Percentiles rank a stretch among this genome's conserved stretches.
Evolutionary conservation across 1,284 basidiomycete genomes (phyloP).

Genomic region (Amylostereum chailletii): DNA sequence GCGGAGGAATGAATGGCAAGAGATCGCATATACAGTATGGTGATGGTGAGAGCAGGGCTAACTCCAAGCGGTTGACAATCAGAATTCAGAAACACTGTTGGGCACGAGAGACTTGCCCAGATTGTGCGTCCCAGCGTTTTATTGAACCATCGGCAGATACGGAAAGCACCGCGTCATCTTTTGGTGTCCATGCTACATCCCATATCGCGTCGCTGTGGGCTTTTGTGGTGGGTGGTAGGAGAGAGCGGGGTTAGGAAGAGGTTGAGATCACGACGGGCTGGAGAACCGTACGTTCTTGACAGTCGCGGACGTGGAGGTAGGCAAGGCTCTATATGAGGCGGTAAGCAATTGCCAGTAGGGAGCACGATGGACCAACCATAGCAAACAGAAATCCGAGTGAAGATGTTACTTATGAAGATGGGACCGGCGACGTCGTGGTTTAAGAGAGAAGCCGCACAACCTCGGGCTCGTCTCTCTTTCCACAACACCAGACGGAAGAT

Average conservation of each 20-base stretch:
- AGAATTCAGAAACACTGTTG: conserved; percentile 24
- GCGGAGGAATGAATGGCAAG: too few species aligned
- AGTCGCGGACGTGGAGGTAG: conserved; percentile 61
- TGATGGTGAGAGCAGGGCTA: too few species aligned
- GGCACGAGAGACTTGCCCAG: conserved; percentile 56
- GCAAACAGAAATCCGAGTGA: too few species aligned
- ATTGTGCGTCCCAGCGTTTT: conserved; percentile 58
- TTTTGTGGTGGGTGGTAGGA: conserved; percentile 27
- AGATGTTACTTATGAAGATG: too few species aligned
- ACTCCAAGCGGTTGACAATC: too few species aligned
- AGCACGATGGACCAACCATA: too few species aligned
- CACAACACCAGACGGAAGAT: conserved; percentile 50
- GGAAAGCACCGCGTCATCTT: conserved; percentile 54
- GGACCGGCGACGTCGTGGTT: too few species aligned
- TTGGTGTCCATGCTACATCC: conserved; percentile 66
- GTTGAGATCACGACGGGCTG: conserved; percentile 8
- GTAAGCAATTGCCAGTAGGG: too few species aligned
- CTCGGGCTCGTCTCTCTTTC: conserved; percentile 71
- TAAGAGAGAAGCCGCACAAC: too few species aligned
- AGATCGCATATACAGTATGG: too few species aligned
- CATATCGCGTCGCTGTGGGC: conserved; percentile 81
- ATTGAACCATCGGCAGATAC: conserved; percentile 69
- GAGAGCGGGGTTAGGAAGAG: conserved; percentile 7
- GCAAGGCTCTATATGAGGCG: conserved; percentile 61
- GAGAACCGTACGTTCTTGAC: conserved; percentile 55